phyloP scores from a whole-genome alignment of 108 stramenopile genomes.

The Skeletonema grethae region DNA sequence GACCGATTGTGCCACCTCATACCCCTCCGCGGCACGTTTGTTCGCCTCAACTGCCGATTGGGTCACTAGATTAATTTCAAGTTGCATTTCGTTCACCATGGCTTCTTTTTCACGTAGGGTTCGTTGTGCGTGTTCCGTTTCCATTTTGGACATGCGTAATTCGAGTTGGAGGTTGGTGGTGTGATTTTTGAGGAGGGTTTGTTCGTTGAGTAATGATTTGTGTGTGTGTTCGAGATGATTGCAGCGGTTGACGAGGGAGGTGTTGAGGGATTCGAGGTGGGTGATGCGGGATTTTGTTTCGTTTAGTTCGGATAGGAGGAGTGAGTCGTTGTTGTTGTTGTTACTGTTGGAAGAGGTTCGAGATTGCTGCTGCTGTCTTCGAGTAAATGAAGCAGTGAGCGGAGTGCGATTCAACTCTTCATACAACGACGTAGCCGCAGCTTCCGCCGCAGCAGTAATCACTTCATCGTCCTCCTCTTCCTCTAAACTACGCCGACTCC shows the following conservation, averaged over 20 bases:
- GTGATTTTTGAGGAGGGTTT: slow-evolving; percentile 48
- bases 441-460: slow-evolving; percentile 1
- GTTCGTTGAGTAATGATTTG: slow-evolving; percentile 39
- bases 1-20: slow-evolving; percentile 63
- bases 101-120: slow-evolving; percentile 71
- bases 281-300: slow-evolving; percentile 70
- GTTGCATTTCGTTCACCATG: slow-evolving; percentile 81
- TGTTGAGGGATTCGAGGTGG: slow-evolving; percentile 74
- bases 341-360: slow-evolving; percentile 32
- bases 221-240: slow-evolving; percentile 59
- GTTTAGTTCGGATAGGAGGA: slow-evolving; percentile 67
- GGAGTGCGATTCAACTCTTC: neutral
- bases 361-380: neutral
- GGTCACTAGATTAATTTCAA: slow-evolving; percentile 85
- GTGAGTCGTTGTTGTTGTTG: slow-evolving; percentile 25
- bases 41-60: slow-evolving; percentile 72
- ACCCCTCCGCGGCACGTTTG: slow-evolving; percentile 68
- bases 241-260: slow-evolving; percentile 59
- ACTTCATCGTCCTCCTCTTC: no score
- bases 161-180: slow-evolving; percentile 71
- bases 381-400: neutral
- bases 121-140: slow-evolving; percentile 75
- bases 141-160: slow-evolving; percentile 83
- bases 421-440: slow-evolving; percentile 4
- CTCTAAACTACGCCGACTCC: no score